Conservation (phyloP, 2,329 filamentous ascomycete species). For the Paecilomyces sp. region DNA sequence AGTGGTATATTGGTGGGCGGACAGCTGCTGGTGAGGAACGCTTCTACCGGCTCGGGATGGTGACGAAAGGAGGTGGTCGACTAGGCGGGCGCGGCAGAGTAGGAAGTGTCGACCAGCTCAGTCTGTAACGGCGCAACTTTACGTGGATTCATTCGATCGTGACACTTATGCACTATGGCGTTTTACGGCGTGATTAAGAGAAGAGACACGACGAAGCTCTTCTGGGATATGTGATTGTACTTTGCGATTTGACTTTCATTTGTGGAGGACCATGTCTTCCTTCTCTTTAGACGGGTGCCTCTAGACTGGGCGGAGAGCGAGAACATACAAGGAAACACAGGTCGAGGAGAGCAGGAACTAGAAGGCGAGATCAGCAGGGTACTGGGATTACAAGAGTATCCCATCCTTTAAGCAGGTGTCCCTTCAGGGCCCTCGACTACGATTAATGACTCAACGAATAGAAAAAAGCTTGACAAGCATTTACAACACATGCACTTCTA, state of each 20-base stretch:
- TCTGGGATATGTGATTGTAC: not conserved
- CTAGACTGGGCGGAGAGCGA: not conserved
- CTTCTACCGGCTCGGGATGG: conserved; percentile 42
- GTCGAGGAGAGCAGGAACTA: not conserved
- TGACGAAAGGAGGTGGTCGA: conserved; percentile 37
- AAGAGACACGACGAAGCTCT: not conserved
- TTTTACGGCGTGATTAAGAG: not conserved
- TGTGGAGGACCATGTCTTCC: not conserved
- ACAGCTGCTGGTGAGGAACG: conserved; percentile 41
- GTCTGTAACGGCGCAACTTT: conserved; percentile 22
- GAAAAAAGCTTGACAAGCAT: not conserved
- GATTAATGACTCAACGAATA: not conserved
- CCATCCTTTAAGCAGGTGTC: no score
- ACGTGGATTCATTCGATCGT: conserved; percentile 4
- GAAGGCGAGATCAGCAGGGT: not conserved
- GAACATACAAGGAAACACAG: not conserved
- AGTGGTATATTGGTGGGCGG: conserved; percentile 46
- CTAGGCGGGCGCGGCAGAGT: conserved; percentile 35
- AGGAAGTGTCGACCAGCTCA: conserved; percentile 43
- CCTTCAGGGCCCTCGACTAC: not conserved
- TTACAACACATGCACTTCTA: not conserved
- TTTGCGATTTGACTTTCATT: not conserved
- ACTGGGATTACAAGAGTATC: not conserved
- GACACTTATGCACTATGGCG: not conserved
- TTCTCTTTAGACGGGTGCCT: not conserved